phyloP scores from a whole-genome alignment of 148 eudicot species.

The Arctostaphylos glauca region DNA sequence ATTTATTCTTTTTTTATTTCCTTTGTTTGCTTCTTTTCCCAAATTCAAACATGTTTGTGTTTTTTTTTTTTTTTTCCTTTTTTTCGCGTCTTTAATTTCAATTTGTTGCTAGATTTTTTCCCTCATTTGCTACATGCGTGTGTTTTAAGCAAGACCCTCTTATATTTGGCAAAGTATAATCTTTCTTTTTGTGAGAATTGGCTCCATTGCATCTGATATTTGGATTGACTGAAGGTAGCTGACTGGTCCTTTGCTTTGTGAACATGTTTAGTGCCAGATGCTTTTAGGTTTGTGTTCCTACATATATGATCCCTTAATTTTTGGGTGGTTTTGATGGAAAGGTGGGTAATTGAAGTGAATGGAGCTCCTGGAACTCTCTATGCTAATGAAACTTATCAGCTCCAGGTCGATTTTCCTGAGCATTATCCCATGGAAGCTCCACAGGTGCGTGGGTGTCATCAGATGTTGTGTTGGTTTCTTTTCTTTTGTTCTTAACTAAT shows the following conservation, averaged over 20 bases:
- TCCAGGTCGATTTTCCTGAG: constrained; percentile 66
- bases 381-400: constrained; percentile 47
- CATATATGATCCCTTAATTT: background rate
- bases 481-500: background rate
- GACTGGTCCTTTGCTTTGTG: background rate
- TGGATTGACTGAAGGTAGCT: too few relatives aligned
- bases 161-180: too few relatives aligned
- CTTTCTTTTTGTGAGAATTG: too few relatives aligned
- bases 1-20: background rate
- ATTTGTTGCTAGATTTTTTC: background rate
- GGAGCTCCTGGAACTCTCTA: constrained; percentile 64
- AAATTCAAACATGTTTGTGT: background rate
- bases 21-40: background rate
- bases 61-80: too few relatives aligned
- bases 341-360: constrained; percentile 59
- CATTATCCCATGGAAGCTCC: constrained; percentile 76
- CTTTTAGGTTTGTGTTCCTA: background rate
- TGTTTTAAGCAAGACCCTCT: background rate
- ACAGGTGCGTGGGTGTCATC: constrained; percentile 33
- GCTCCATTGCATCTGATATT: too few relatives aligned
- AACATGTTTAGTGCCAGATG: background rate
- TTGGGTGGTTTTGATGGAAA: constrained; percentile 17
- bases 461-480: background rate
- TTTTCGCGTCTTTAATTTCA: background rate
- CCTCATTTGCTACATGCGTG: background rate